These are phyloP conservation scores for Didymella arachidicola DNA, from an alignment of 2,329 filamentous ascomycete species.

Conservation along the genomic window DNA sequence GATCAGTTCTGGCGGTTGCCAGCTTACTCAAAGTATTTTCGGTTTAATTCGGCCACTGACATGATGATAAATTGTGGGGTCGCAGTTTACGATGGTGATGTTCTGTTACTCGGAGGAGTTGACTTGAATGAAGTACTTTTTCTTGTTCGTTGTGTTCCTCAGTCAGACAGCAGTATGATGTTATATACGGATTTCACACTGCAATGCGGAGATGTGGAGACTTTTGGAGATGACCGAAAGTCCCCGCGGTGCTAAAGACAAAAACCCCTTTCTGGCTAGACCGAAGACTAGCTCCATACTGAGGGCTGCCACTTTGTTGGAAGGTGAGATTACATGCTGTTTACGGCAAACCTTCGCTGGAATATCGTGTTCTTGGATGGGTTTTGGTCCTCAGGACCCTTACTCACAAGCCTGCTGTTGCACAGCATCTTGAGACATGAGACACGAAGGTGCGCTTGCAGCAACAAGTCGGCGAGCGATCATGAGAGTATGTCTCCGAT, in stretches of 20 bases:
- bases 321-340: neutral
- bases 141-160: neutral
- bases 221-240: constrained; percentile 10
- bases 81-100: neutral
- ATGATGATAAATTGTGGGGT: constrained; percentile 24
- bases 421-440: neutral
- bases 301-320: neutral
- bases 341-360: neutral
- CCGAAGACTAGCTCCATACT: constrained; percentile 1
- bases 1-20: neutral
- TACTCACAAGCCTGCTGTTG: neutral
- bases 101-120: neutral
- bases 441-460: constrained; percentile 1
- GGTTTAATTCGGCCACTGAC: constrained; percentile 47
- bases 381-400: neutral
- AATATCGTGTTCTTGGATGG: neutral
- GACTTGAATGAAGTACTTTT: neutral
- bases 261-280: constrained; percentile 12
- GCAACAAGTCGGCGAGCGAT: neutral
- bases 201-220: constrained; percentile 5
- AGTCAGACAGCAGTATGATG: neutral
- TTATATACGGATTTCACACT: constrained; percentile 3
- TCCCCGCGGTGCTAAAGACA: constrained; percentile 14
- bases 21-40: constrained; percentile 47
- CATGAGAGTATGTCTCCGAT: constrained; percentile 8